A percentile compares a stretch with the other conserved stretches of the same genome.
phyloP scores from a whole-genome alignment of 169 alveolate genomes.

The Perkinsus chesapeaki region DNA sequence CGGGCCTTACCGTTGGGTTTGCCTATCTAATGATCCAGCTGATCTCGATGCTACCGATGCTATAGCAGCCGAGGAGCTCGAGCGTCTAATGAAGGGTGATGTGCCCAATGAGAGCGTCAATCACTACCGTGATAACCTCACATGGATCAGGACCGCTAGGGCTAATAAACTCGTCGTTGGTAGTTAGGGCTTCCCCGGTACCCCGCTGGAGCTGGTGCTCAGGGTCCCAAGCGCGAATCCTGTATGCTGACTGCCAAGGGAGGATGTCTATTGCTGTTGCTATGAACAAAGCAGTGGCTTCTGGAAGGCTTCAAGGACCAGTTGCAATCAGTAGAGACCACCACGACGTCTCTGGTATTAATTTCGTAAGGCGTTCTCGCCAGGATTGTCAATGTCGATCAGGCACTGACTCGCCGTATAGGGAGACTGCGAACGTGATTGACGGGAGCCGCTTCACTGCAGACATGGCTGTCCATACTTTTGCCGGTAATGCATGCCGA shows the following conservation, averaged over 20 bases:
- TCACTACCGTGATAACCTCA: constrained; percentile 28
- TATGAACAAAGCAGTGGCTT: constrained; percentile 37
- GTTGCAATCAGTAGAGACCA: constrained; percentile 49
- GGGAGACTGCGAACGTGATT: constrained; percentile 48
- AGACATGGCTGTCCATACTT: constrained; percentile 51
- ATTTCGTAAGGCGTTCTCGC: neutral
- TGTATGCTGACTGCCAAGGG: constrained; percentile 46
- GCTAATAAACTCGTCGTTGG: constrained; percentile 37
- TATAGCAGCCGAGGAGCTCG: constrained; percentile 41
- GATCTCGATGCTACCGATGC: constrained; percentile 39
- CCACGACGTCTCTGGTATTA: constrained; percentile 51
- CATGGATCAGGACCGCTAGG: constrained; percentile 45
- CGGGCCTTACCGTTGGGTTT: constrained; percentile 56
- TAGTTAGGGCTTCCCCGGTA: neutral
- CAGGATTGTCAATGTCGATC: neutral
- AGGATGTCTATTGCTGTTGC: constrained; percentile 39
- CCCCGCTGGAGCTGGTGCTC: neutral
- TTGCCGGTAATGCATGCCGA: constrained; percentile 41
- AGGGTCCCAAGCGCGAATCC: constrained; percentile 54
- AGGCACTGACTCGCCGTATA: constrained; percentile 43
- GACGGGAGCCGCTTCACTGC: constrained; percentile 52
- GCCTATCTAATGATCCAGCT: constrained; percentile 31
- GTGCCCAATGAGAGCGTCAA: constrained; percentile 22
- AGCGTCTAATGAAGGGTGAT: constrained; percentile 6
- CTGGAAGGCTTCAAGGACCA: constrained; percentile 37